Base-by-base conservation (phyloP, 805 yeast species). In the Starmerella kuoi region DNA sequence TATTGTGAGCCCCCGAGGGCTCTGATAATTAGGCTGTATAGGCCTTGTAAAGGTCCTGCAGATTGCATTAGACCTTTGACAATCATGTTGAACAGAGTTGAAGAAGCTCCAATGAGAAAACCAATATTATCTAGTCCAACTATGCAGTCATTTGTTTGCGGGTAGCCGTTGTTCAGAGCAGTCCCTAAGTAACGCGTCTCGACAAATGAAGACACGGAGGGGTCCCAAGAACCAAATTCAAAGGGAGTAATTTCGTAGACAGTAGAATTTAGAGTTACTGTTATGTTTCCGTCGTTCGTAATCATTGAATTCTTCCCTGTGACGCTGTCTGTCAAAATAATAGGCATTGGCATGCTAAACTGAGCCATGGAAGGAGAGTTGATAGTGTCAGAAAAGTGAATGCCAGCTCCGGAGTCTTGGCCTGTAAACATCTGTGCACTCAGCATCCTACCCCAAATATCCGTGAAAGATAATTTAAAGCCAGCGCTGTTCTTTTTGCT, bases 161-260 rank as follows among this genome's bases (percentile, higher is more conserved):
- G 77, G 18, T 56, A 48, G 31, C 95, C 95, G 46, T 74, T 67
- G 21, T 66, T 54, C 27, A 79, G 69, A 19, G 69, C 60, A 1
- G 93, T 69, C 8, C 95, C 95, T 37, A 82, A 59, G 56, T 79
- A 84, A 59, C 75, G 70, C 35, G 74, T 61, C 46, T 79, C 77
- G 11, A 77, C 67, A 60, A 86, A 85, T 2, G 79, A 63, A 42
- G 70, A 66, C 41, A 82, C 61, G 1, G 79, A 65, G 12, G 84
- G 80, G 56, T 86, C 95, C 94, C 94, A 85, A 4, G 93, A 77
- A 12, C 95, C 95, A 55, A 85, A 61, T 56, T 79, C 82, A 53
- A 65, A 77, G 12, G 93, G 87, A 38, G 56, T 60, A 49, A 64
- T 37, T 50, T 66, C 70, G 41, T 60, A 62, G 21, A 61, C 70